Evolutionary conservation across 805 yeast genomes (phyloP).

Genomic region (Candida berthetii): DNA sequence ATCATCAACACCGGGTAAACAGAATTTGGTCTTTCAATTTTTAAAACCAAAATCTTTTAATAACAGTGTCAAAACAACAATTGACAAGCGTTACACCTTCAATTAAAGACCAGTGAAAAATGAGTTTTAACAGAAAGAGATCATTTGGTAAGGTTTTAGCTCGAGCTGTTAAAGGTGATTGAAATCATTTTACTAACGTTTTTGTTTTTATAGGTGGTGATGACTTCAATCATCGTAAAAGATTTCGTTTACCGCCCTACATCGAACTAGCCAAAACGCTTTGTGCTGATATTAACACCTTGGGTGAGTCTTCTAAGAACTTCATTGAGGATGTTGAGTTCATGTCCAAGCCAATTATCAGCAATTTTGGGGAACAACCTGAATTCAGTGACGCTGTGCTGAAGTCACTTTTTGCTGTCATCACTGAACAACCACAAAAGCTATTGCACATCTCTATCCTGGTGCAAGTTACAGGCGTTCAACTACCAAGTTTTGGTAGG

Average conservation of each 20-base stretch:
- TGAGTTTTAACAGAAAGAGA: conserved; percentile 20
- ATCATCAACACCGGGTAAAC: no score
- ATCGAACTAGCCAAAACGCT: conserved; percentile 40
- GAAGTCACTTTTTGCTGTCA: conserved; percentile 59
- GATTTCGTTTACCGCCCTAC: conserved; percentile 34
- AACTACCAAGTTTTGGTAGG: conserved; percentile 60
- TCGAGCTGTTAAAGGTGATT: background rate
- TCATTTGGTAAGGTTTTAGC: conserved; percentile 15
- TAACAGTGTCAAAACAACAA: no score
- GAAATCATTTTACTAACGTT: background rate
- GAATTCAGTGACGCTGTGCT: conserved; percentile 53
- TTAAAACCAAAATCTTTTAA: no score
- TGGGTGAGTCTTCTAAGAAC: conserved; percentile 47
- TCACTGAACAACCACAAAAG: conserved; percentile 89
- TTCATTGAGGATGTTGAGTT: conserved; percentile 60
- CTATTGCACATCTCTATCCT: conserved; percentile 65
- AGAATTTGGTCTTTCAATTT: no score
- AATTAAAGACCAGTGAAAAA: background rate
- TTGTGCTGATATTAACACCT: conserved; percentile 44
- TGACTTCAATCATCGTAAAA: conserved; percentile 18
- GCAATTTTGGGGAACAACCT: conserved; percentile 58
- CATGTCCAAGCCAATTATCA: conserved; percentile 59
- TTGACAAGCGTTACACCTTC: background rate
- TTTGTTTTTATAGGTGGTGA: conserved; percentile 10
- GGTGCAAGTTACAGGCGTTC: conserved; percentile 58